Evolutionary conservation across 306 rosid species (phyloP), one percentile per base, ranked within the genome.

Genomic region (Ormosia semicastrata): DNA sequence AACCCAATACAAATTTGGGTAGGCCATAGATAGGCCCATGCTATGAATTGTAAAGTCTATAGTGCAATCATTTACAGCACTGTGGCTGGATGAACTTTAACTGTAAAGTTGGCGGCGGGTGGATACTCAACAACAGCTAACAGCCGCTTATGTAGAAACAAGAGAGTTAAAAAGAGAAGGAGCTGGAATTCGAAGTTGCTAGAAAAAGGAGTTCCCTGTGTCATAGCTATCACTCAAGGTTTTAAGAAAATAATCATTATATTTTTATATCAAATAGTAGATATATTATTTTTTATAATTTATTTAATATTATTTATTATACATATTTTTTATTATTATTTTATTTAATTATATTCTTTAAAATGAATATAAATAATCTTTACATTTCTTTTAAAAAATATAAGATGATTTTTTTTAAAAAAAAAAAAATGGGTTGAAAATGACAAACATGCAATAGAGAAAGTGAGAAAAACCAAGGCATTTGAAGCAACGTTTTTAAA

Each of bases 51-150:
- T 60, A 49, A 75, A 56, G 82, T 78, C 84, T 71, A 62, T 4
- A 29, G 62, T 40, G 82, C 70, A 80, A 78, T 85, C 85, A 85
- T 80, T 76, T 15, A 56, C 49, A 64, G 46, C 80, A 73, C 58
- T 56, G 72, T 79, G 66, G 64, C 17, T 80, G 78, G 47, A 84
- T 84, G 84, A 24, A 74, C 40, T 75, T 80, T 76, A 69, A 52
- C 58, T 68, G 76, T 18, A 34, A 85, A 80, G 85, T 72, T 64
- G 85, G 88, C 85, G 82, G 79, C 78, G 60, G 37, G 29, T 44
- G 52, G 5, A 30, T 39, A 6, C 47, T 24, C 30, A 63, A 71
- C 67, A 59, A 29, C 65, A 53, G 4, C 36, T 75, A 74, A 64
- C 54, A 77, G 86, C 87, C 82, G 75, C 82, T 75, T 68, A 80